phyloP scores from a whole-genome alignment of 2,329 filamentous ascomycete species.

The Hirsutella rhossiliensis region DNA sequence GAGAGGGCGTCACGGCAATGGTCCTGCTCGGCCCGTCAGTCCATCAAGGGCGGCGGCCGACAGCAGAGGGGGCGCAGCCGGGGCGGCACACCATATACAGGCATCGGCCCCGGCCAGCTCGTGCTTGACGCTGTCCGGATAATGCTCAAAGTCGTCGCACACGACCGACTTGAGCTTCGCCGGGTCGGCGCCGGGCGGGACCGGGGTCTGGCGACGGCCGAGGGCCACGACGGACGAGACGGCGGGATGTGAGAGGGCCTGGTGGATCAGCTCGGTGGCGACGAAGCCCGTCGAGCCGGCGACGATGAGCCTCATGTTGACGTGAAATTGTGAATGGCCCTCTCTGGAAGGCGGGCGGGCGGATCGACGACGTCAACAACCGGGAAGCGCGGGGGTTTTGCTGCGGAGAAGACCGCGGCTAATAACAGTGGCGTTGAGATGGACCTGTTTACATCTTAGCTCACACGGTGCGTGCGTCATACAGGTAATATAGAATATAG shows the following conservation, averaged over 20 bases:
- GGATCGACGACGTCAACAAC: not conserved
- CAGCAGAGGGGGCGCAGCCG: too few relatives aligned
- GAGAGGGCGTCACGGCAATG: conserved; percentile 28
- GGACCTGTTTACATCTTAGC: too few relatives aligned
- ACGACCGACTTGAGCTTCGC: conserved; percentile 27
- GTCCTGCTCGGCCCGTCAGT: conserved; percentile 12
- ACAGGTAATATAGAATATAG: too few relatives aligned
- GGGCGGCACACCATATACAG: conserved; percentile 30
- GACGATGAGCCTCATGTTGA: conserved; percentile 30
- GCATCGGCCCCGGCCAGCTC: conserved; percentile 27
- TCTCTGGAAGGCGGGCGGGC: not conserved
- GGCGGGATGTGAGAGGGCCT: conserved; percentile 21
- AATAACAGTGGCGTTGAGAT: too few relatives aligned
- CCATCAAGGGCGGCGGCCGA: too few relatives aligned
- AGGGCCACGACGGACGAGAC: conserved; percentile 29
- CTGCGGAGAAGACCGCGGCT: too few relatives aligned
- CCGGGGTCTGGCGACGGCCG: conserved; percentile 21
- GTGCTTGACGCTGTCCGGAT: conserved; percentile 24
- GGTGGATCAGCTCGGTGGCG: conserved; percentile 29
- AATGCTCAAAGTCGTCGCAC: conserved; percentile 26
- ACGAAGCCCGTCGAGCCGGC: conserved; percentile 30
- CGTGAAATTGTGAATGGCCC: not conserved
- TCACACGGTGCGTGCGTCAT: too few relatives aligned
- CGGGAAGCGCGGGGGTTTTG: too few relatives aligned
- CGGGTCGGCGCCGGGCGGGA: conserved; percentile 14